A percentile compares a stretch with the other conserved stretches of the same genome.
Evolutionary conservation across 306 rosid genomes (phyloP).

Genomic region (Canavalia gladiata): DNA sequence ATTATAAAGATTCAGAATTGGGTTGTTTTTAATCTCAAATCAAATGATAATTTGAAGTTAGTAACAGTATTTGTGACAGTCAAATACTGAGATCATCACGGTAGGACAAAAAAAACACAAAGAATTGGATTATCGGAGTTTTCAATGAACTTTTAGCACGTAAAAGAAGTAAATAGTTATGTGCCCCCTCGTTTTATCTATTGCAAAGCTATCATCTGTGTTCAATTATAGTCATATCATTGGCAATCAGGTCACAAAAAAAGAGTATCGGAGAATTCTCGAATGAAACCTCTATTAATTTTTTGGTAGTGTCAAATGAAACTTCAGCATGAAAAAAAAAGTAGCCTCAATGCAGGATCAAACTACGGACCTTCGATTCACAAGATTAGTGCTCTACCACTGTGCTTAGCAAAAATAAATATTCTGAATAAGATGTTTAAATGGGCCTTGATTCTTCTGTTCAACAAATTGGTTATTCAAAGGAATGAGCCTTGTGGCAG

Average conservation of each 20-base stretch:
- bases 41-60: background rate
- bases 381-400: conserved; percentile 72
- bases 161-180: too few species aligned
- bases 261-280: too few species aligned
- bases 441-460: background rate
- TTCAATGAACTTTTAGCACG: background rate
- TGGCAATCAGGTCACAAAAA: too few species aligned
- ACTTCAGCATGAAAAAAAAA: too few species aligned
- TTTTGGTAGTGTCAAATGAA: too few species aligned
- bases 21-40: background rate
- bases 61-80: background rate
- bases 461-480: background rate
- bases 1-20: too few species aligned
- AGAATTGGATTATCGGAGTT: background rate
- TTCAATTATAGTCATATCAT: too few species aligned
- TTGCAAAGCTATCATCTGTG: too few species aligned
- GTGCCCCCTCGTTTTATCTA: background rate
- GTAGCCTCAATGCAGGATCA: conserved; percentile 62
- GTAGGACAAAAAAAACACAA: background rate
- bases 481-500: background rate
- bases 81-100: background rate
- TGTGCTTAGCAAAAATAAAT: conserved; percentile 42
- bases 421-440: too few species aligned
- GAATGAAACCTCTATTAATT: too few species aligned
- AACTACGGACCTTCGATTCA: conserved; percentile 68